A percentile compares a stretch with the other conserved stretches of the same genome.
phyloP scores from a whole-genome alignment of 2,329 filamentous ascomycete species.

The Diaporthe caulivora region DNA sequence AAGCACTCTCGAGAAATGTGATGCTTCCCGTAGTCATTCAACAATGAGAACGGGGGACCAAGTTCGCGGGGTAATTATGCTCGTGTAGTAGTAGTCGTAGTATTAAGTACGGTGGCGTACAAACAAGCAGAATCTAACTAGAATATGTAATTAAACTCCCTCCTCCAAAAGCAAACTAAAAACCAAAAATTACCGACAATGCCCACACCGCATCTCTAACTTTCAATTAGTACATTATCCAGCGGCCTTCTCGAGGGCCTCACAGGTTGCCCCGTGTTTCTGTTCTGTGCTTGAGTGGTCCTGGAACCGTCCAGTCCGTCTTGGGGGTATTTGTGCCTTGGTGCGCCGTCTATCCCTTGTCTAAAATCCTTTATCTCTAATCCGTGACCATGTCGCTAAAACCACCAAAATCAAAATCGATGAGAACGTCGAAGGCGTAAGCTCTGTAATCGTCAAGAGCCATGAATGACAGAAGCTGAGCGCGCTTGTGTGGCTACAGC shows the following conservation, averaged over 20 bases:
- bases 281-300: slow-evolving; percentile 7
- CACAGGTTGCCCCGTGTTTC: slow-evolving; percentile 20
- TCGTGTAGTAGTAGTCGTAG: background rate
- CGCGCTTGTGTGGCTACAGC: background rate
- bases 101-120: slow-evolving; percentile 23
- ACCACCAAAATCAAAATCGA: background rate
- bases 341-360: slow-evolving; percentile 35
- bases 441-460: background rate
- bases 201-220: background rate
- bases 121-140: slow-evolving; percentile 9
- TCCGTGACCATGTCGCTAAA: slow-evolving; percentile 23
- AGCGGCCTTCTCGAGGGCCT: background rate
- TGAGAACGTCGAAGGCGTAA: background rate
- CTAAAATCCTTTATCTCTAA: slow-evolving; percentile 10
- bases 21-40: background rate
- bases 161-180: background rate
- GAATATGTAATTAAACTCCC: background rate
- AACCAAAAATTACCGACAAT: background rate
- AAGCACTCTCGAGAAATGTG: too few species aligned
- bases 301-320: slow-evolving; percentile 19
- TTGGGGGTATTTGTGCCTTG: slow-evolving; percentile 14
- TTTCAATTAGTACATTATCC: slow-evolving; percentile 22
- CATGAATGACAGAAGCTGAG: background rate
- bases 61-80: background rate
- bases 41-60: too few species aligned